phyloP scores from a whole-genome alignment of 768 basidiomycete species.

The Lanmaoa pseudosensibilis region DNA sequence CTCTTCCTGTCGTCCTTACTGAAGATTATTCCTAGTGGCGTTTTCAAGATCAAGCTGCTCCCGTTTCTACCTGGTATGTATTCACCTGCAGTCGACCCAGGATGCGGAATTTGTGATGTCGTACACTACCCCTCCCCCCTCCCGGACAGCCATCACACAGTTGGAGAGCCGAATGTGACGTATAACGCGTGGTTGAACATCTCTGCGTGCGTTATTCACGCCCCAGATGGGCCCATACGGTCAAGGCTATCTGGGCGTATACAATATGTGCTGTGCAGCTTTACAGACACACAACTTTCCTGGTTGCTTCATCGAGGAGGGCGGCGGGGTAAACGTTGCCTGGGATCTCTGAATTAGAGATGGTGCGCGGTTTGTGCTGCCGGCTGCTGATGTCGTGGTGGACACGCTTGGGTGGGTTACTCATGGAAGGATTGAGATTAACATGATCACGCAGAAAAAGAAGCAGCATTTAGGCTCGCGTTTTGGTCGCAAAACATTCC shows the following conservation, averaged over 20 bases:
- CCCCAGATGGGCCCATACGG: conserved; percentile 49
- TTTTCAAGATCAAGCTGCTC: conserved; percentile 47
- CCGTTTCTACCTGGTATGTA: conserved; percentile 38
- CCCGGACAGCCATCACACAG: conserved; percentile 26
- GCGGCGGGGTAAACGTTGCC: conserved; percentile 39
- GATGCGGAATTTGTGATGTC: conserved; percentile 46
- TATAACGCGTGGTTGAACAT: conserved; percentile 56
- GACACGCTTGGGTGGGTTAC: conserved; percentile 47
- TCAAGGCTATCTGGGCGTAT: conserved; percentile 52
- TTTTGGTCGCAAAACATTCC: not conserved
- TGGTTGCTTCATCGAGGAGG: conserved; percentile 43
- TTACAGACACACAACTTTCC: conserved; percentile 45
- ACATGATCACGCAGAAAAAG: not conserved
- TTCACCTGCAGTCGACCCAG: conserved; percentile 53
- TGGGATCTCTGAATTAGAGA: conserved; percentile 45
- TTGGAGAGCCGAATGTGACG: conserved; percentile 39
- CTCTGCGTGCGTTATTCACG: conserved; percentile 45
- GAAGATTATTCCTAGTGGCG: conserved; percentile 29
- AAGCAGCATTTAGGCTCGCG: too few species aligned
- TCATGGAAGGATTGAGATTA: conserved; percentile 45
- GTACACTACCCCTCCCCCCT: conserved; percentile 42
- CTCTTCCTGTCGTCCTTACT: conserved; percentile 49
- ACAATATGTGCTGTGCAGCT: conserved; percentile 47
- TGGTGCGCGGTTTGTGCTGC: conserved; percentile 54
- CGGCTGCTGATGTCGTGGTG: conserved; percentile 49